These are phyloP conservation scores for Rickenella mellea DNA, from an alignment of 768 basidiomycete genomes.

Conservation along the genomic window DNA sequence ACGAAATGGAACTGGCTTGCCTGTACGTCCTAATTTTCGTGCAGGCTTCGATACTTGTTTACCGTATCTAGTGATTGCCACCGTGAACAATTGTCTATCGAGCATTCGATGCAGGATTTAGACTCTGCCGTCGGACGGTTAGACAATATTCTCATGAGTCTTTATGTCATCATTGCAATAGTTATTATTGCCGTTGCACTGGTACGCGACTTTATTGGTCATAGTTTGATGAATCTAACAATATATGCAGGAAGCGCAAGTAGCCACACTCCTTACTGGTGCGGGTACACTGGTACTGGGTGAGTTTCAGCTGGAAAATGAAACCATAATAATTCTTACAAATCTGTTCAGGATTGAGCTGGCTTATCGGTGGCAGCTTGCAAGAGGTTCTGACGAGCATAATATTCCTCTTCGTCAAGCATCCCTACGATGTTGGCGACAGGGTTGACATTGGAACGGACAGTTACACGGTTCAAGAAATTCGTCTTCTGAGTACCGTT, in stretches of 20 bases:
- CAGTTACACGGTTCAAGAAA: slow-evolving; percentile 78
- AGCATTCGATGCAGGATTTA: slow-evolving; percentile 80
- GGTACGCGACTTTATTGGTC: slow-evolving; percentile 28
- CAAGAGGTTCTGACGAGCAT: slow-evolving; percentile 78
- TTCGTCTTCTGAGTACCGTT: slow-evolving; percentile 71
- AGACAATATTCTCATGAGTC: slow-evolving; percentile 78
- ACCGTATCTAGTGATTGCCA: slow-evolving; percentile 55
- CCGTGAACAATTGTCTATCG: slow-evolving; percentile 75
- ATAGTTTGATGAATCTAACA: slow-evolving; percentile 1
- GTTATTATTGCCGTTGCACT: slow-evolving; percentile 82
- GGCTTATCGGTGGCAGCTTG: slow-evolving; percentile 77
- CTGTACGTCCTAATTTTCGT: slow-evolving; percentile 39
- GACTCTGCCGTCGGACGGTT: slow-evolving; percentile 83
- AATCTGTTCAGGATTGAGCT: slow-evolving; percentile 50
- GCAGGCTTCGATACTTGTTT: slow-evolving; percentile 2
- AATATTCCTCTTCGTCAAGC: slow-evolving; percentile 87
- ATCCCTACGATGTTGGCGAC: slow-evolving; percentile 79
- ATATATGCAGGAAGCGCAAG: slow-evolving; percentile 51
- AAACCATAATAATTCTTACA: slow-evolving; percentile 6
- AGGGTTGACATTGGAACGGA: slow-evolving; percentile 43
- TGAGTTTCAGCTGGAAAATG: slow-evolving; percentile 8
- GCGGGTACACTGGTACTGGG: slow-evolving; percentile 55
- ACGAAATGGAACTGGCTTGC: slow-evolving; percentile 70
- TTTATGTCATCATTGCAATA: slow-evolving; percentile 61
- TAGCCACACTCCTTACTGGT: slow-evolving; percentile 66